Percentiles rank a stretch among this genome's conserved stretches.
Conservation (phyloP, 768 basidiomycete species). For the Leucosporidium yakuticum region DNA sequence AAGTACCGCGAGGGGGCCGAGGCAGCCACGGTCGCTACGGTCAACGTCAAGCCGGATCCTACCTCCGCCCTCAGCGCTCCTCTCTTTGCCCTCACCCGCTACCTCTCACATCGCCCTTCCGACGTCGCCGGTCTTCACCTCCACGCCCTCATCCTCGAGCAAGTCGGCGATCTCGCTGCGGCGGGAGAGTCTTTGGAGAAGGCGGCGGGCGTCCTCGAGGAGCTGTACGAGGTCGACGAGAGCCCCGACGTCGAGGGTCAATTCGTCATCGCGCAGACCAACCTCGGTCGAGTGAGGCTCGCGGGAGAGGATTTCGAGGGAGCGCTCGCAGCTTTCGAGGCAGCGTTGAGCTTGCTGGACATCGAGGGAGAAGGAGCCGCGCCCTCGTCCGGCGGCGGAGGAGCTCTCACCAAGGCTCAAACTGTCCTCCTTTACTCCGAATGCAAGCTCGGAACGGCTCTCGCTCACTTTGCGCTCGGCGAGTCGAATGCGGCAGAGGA, state of each 20-base stretch:
- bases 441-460: slow-evolving; percentile 56
- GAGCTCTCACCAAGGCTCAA: slow-evolving; percentile 13
- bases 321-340: slow-evolving; percentile 65
- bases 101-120: slow-evolving; percentile 58
- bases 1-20: slow-evolving; percentile 31
- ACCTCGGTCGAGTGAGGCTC: slow-evolving; percentile 71
- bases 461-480: slow-evolving; percentile 63
- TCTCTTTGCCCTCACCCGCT: slow-evolving; percentile 75
- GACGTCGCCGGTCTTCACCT: slow-evolving; percentile 77
- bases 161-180: slow-evolving; percentile 62
- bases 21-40: slow-evolving; percentile 1
- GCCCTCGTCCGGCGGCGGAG: neutral
- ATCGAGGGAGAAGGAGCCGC: slow-evolving; percentile 46
- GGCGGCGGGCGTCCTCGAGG: slow-evolving; percentile 70
- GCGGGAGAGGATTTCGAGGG: slow-evolving; percentile 55
- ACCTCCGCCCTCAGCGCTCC: slow-evolving; percentile 60
- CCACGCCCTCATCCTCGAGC: slow-evolving; percentile 76
- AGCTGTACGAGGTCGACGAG: slow-evolving; percentile 80
- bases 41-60: slow-evolving; percentile 15
- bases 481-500: slow-evolving; percentile 60
- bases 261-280: slow-evolving; percentile 74
- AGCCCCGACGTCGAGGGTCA: slow-evolving; percentile 67
- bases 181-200: slow-evolving; percentile 56
- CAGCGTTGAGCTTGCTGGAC: slow-evolving; percentile 61
- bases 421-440: slow-evolving; percentile 38